Evolutionary conservation across 805 yeast species (phyloP).

Genomic region (Yamadazyma endophytica): DNA sequence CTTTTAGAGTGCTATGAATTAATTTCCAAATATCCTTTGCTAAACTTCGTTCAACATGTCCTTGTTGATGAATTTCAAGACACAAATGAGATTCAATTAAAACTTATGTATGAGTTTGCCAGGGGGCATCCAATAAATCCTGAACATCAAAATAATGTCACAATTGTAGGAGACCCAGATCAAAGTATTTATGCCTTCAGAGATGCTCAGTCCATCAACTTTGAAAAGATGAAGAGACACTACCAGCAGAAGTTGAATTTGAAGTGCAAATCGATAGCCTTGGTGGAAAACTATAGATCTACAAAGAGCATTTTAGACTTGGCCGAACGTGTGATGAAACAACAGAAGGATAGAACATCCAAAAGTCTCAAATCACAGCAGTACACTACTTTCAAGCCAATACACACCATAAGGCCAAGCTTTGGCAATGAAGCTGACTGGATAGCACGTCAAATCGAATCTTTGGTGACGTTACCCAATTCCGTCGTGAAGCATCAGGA

Average conservation of each 20-base stretch:
- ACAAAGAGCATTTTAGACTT: conserved; percentile 59
- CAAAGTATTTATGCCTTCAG: conserved; percentile 91
- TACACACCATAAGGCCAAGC: conserved; percentile 35
- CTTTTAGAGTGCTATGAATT: conserved; percentile 53
- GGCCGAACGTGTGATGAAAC: conserved; percentile 63
- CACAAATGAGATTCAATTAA: conserved; percentile 73
- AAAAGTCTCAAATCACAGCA: conserved; percentile 47
- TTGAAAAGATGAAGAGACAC: conserved; percentile 47
- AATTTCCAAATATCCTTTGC: conserved; percentile 42
- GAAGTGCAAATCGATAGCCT: conserved; percentile 27
- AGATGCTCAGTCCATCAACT: conserved; percentile 69
- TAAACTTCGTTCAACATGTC: conserved; percentile 58
- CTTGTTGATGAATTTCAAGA: conserved; percentile 95
- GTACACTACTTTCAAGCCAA: conserved; percentile 42
- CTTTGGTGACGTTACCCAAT: conserved; percentile 42
- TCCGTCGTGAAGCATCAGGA: conserved; percentile 48
- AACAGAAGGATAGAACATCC: conserved; percentile 45
- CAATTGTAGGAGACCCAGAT: conserved; percentile 95
- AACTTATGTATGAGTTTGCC: conserved; percentile 52
- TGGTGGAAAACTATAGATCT: conserved; percentile 79
- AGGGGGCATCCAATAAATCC: conserved; percentile 27
- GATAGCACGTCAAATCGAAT: conserved; percentile 52
- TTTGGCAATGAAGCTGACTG: conserved; percentile 54
- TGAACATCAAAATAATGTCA: conserved; percentile 47
- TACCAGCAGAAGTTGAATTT: conserved; percentile 22